Base-by-base conservation (phyloP, 2,329 filamentous ascomycete genomes). In the Furcasterigmium sp. region DNA sequence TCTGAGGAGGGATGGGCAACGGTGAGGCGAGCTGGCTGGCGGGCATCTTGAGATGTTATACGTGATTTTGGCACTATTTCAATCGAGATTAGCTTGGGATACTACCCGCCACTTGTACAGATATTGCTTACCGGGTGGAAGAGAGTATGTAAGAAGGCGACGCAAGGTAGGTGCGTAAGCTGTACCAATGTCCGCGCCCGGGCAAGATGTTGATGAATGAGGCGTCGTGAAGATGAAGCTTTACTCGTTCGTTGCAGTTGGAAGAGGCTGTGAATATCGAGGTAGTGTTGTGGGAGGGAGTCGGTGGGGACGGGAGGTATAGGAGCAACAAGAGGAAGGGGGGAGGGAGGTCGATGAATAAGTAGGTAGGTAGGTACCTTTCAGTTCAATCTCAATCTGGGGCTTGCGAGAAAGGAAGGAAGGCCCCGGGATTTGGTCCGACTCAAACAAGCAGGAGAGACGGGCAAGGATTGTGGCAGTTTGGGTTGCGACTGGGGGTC, bases 1-100 rank as follows among this genome's bases (percentile, higher is more conserved):
- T 70, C 35, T 68, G 61, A 38, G 69, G 63, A 50, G 72, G 65
- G 55, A 76, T 65, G 43, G 73, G 65, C 45, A 73, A 59, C 8
- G 75, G 70, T 18, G 72, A 63, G 44, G 65, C 62, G 51, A 71
- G 59, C 49, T 72, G 68, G 46, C 54, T 55, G 39, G 57, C 55
- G 54, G 69, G 64, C 69, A 72, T 73, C 43, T 56, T 65, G 58
- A 35, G 15, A 28, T 23, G 25, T 17, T 17, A n/a, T 10, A 19
- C 23, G 13, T 40, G 28, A 15, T 5, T 17, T 14, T 18, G 38
- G 32, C n/a, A 35, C 32, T 15, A 14, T 15, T 15, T 30, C 10
- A 30, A 30, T 30, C n/a, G 28, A n/a, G n/a, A n/a, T n/a, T 30
- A 72, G 72, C 43, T 56, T 65, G 58, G 18, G 15, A 28, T 23